Evolutionary conservation across 352 stramenopile species (phyloP).

Genomic region (Salisapilia sapeloensis): DNA sequence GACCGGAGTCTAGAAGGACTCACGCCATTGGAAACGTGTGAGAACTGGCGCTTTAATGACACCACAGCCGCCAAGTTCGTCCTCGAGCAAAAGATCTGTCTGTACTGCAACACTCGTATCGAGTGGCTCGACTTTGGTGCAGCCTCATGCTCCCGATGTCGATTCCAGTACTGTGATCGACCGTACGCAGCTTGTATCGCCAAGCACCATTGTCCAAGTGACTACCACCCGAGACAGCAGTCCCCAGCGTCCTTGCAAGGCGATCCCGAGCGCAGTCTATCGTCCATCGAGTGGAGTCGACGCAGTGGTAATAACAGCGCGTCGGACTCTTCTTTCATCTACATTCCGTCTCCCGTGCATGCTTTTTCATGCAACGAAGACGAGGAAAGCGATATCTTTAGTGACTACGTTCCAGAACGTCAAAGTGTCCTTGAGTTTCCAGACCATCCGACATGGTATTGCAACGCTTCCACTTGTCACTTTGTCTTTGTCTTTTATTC

Average conservation of each 20-base stretch:
- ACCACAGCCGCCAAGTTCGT: slow-evolving; percentile 43
- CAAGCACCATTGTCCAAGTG: slow-evolving; percentile 43
- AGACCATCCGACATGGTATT: slow-evolving; percentile 52
- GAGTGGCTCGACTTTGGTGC: slow-evolving; percentile 34
- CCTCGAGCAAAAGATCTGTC: slow-evolving; percentile 49
- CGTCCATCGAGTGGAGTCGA: not conserved
- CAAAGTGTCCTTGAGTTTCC: slow-evolving; percentile 33
- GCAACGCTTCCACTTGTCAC: slow-evolving; percentile 39
- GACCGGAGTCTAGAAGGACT: slow-evolving; percentile 12
- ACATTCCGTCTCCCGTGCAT: no score
- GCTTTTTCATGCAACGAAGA: no score
- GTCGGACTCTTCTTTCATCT: no score
- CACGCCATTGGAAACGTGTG: slow-evolving; percentile 33
- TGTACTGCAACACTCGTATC: slow-evolving; percentile 66
- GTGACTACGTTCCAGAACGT: no score
- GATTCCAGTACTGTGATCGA: slow-evolving; percentile 35
- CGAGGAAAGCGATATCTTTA: no score
- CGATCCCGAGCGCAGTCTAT: not conserved
- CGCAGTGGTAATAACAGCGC: not conserved
- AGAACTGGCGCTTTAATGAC: slow-evolving; percentile 49
- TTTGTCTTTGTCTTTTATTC: slow-evolving; percentile 50
- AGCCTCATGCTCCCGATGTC: slow-evolving; percentile 27
- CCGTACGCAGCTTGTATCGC: slow-evolving; percentile 26
- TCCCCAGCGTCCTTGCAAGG: not conserved
- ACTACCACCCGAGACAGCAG: slow-evolving; percentile 3